phyloP scores from a whole-genome alignment of 202 grass and related monocot species.

The Cymbopogon flexuosus region DNA sequence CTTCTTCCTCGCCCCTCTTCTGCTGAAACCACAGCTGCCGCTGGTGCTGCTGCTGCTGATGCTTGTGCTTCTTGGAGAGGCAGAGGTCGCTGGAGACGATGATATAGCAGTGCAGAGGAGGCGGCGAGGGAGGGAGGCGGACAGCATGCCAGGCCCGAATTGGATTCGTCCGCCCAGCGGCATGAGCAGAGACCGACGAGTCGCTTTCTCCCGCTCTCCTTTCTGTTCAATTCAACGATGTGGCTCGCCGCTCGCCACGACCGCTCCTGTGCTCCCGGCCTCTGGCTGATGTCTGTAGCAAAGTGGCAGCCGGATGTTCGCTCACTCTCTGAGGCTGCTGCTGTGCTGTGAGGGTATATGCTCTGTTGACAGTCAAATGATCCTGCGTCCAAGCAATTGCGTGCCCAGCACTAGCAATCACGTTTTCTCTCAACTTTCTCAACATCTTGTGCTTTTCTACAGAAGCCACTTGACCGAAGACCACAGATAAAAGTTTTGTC shows the following conservation, averaged over 20 bases:
- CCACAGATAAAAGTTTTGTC: not conserved
- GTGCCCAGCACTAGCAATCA: too few species aligned
- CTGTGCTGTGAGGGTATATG: not conserved
- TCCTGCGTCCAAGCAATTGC: not conserved
- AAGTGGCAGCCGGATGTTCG: not conserved
- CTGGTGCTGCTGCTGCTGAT: not conserved
- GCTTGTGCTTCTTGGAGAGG: not conserved
- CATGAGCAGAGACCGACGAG: not conserved
- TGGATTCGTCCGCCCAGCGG: not conserved
- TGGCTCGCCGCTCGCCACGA: not conserved
- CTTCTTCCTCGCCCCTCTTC: not conserved
- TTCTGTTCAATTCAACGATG: not conserved
- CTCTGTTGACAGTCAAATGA: not conserved
- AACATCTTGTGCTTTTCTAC: not conserved
- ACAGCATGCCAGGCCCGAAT: slow-evolving; percentile 4
- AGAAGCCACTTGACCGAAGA: not conserved
- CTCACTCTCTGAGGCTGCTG: not conserved
- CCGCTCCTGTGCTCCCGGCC: not conserved
- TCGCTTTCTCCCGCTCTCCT: not conserved
- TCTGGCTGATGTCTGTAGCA: not conserved
- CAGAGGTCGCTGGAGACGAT: not conserved
- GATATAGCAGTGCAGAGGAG: not conserved
- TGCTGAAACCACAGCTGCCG: not conserved
- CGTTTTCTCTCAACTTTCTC: not conserved
- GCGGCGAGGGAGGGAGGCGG: not conserved